Base-by-base conservation (phyloP, 768 basidiomycete genomes). In the Leccinum boreale region DNA sequence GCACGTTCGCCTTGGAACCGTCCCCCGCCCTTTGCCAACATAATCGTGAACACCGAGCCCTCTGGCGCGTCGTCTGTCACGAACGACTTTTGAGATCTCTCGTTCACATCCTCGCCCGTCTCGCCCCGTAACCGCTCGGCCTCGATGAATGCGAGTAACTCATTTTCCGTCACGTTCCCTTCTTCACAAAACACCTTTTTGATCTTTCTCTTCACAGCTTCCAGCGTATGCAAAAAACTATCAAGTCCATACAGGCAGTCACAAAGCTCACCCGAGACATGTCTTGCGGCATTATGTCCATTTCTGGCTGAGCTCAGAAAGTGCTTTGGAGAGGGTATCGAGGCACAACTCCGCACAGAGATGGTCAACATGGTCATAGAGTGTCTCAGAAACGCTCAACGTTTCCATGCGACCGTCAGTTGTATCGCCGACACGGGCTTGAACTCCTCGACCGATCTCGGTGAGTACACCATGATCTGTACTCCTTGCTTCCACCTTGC, bases 361-460 rank as follows among this genome's bases (percentile, higher is more conserved):
- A 92, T 94, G 68, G 92, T 98, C 47, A 85, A 84, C 56, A 87
- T 93, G 85, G 89, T 92, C 50, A 90, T 93, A 85, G 94, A 96
- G 63, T 92, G 93, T 66, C 76, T 99, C 56, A 82, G 95, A 64
- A 94, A 97, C 63, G 96, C 97, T 28, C 97, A 97, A 70, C 86
- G 97, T 14, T 98, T 96, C 78, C 92, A 89, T 62, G 94, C 96
- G 0, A 99, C 96, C 0, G 94, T 98, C 72, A 93, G 92, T 72
- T 98, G 98, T 77, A 92, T 96, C 58, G 92, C 96, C 1, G 97
- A 99, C 71, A 99, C 97, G 0, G 97, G 96, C 11, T 72, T 98
- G 61, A 96, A 94, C 73, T 92, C 96, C 66, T 93, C 95, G 9
- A 89, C 88, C 47, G 94, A 98, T 65, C 77, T 86, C 3, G 92